Conservation (phyloP, 2,329 filamentous ascomycete genomes). For the Colletotrichum tropicicola region DNA sequence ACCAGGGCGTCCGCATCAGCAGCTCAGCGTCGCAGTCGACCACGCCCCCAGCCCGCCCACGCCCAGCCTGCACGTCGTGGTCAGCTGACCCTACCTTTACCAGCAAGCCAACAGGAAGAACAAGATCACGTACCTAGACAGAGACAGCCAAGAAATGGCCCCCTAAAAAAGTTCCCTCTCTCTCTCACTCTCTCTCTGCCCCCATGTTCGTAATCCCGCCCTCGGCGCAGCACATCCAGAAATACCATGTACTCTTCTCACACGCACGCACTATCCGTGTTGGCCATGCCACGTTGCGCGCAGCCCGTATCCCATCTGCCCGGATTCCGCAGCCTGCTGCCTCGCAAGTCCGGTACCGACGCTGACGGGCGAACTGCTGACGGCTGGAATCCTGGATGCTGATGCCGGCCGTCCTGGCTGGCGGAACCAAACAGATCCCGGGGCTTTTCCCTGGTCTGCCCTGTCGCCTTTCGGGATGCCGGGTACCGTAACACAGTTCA, state of each 20-base stretch:
- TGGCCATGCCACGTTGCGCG: background rate
- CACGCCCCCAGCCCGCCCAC: slow-evolving; percentile 4
- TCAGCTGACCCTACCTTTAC: slow-evolving; percentile 22
- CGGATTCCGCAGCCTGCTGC: background rate
- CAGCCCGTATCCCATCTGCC: background rate
- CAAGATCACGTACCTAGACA: too few species aligned
- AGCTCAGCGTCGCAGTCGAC: background rate
- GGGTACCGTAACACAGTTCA: slow-evolving; percentile 3
- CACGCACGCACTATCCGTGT: background rate
- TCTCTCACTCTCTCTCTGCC: background rate
- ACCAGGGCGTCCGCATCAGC: too few species aligned
- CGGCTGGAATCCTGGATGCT: background rate
- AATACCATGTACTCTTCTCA: background rate
- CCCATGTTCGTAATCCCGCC: slow-evolving; percentile 6
- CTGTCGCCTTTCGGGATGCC: background rate
- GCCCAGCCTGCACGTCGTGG: slow-evolving; percentile 21
- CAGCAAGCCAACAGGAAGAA: too few species aligned
- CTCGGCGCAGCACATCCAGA: background rate
- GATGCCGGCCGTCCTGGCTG: background rate
- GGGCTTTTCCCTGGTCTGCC: too few species aligned
- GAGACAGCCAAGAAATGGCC: background rate
- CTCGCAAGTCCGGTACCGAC: background rate
- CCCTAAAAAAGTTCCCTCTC: background rate
- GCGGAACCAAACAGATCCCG: background rate
- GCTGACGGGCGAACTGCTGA: background rate